phyloP scores from a whole-genome alignment of 2,329 filamentous ascomycete species.

The Microdochium trichocladiopsis region DNA sequence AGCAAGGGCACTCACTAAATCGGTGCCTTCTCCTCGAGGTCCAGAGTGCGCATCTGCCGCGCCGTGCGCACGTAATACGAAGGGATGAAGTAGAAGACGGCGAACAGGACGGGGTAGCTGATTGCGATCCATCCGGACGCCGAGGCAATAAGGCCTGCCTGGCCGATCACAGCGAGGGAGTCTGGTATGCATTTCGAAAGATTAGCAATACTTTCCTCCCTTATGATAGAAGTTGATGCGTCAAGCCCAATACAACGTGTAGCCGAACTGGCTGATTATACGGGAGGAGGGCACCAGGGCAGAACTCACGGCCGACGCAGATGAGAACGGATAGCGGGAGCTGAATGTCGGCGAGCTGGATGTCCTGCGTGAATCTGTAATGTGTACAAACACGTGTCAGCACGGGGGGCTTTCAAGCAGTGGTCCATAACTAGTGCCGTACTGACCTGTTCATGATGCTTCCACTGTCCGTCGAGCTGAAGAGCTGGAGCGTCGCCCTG shows the following conservation, averaged over 20 bases:
- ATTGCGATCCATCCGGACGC: conserved; percentile 19
- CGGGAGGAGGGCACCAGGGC: no score
- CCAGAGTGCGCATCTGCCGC: conserved; percentile 23
- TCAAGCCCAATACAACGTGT: no score
- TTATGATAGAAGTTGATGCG: no score
- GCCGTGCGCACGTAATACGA: conserved; percentile 26
- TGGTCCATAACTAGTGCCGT: not conserved
- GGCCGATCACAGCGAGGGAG: conserved; percentile 20
- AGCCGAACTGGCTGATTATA: not conserved
- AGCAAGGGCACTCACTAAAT: conserved; percentile 17
- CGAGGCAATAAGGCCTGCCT: conserved; percentile 34
- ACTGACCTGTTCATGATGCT: conserved; percentile 1
- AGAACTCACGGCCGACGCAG: conserved; percentile 14
- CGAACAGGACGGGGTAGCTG: conserved; percentile 7
- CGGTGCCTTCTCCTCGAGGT: conserved; percentile 24
- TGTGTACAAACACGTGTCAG: not conserved
- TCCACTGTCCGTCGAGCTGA: not conserved
- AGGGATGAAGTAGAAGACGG: conserved; percentile 18
- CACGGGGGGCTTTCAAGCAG: not conserved
- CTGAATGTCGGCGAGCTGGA: conserved; percentile 15
- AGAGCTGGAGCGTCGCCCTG: not conserved
- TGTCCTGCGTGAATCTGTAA: not conserved
- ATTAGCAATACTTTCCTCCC: no score
- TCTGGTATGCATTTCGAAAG: conserved; percentile 15
- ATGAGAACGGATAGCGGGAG: conserved; percentile 5